Base-by-base conservation (phyloP, 805 yeast species). In the Cephaloascus albidus region DNA sequence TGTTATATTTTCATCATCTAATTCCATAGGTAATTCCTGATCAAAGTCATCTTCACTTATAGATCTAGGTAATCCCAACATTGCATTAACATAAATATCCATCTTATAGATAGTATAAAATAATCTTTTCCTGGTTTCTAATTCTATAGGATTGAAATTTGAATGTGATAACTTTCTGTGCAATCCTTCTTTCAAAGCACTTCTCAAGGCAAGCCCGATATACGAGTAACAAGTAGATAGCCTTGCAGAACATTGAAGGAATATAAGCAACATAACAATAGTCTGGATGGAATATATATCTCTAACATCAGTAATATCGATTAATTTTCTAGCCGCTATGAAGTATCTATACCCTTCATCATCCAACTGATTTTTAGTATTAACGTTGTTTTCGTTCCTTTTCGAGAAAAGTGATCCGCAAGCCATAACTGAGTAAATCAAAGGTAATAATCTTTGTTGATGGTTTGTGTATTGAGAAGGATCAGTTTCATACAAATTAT, bases 71-170 rank as follows among this genome's bases (percentile, higher is more conserved):
- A 88, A 65, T 2, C 96, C 96, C 46, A 89, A 56, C 63, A 88
- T 78, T 6, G 95, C 83, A 55, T 85, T 85, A 50, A 87, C 85
- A 55, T 89, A 88, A 35, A 86, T 78, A 53, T 89, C 96, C 82
- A 87, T 83, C 55, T 88, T 88, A 56, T 85, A 83, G 45, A 88
- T 81, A 1, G 96, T 82, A 85, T 90, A 88, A 55, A 88, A 88
- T 33, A 89, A 61, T 43, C 96, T 68, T 57, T 87, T 88, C 43
- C 95, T 68, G 1, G 85, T 82, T 52, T 89, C 96, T 31, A 78
- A 65, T 53, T 85, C 94, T 27, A 88, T 78, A 1, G 89, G 89
- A 47, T 82, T 82, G 36, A 72, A 65, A 47, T 78, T 77, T 14
- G 55, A 70, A 47, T 76, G 68, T 34, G 77, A 65, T 28, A 86